Evolutionary conservation across 331 rosid genomes (phyloP).

Genomic region (Prunus yedoensis): DNA sequence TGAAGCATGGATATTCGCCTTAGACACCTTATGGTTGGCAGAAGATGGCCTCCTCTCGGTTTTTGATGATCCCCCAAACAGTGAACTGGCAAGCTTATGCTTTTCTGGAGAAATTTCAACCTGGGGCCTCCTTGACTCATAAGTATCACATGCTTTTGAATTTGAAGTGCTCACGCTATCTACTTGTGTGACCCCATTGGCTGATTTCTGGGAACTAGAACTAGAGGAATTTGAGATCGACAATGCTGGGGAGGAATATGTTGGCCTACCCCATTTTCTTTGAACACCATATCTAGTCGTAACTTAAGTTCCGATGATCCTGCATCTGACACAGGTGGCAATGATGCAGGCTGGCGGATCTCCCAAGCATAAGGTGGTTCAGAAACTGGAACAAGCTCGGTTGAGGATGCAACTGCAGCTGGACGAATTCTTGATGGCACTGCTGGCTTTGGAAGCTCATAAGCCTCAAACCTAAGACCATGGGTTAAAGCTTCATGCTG

Average conservation of each 20-base stretch:
- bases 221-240: conserved; percentile 43
- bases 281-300: conserved; percentile 90
- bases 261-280: conserved; percentile 79
- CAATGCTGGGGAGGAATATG: conserved; percentile 62
- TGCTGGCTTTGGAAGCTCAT: conserved; percentile 79
- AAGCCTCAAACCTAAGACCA: conserved; percentile 84
- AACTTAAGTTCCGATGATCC: conserved; percentile 69
- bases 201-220: conserved; percentile 55
- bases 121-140: conserved; percentile 53
- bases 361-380: conserved; percentile 67
- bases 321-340: conserved; percentile 47
- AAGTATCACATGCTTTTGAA: conserved; percentile 51
- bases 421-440: conserved; percentile 45
- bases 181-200: conserved; percentile 49
- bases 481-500: conserved; percentile 69
- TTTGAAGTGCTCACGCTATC: conserved; percentile 38
- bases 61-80: too few relatives aligned
- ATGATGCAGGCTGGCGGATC: conserved; percentile 44
- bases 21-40: conserved; percentile 50
- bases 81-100: too few relatives aligned
- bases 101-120: conserved; percentile 68
- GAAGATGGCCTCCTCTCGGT: conserved; percentile 54
- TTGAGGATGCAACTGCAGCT: conserved; percentile 43
- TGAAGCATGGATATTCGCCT: conserved; percentile 36
- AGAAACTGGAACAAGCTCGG: conserved; percentile 69